Base-by-base conservation (phyloP, 2,329 filamentous ascomycete genomes). In the Pseudogymnoascus sp. region DNA sequence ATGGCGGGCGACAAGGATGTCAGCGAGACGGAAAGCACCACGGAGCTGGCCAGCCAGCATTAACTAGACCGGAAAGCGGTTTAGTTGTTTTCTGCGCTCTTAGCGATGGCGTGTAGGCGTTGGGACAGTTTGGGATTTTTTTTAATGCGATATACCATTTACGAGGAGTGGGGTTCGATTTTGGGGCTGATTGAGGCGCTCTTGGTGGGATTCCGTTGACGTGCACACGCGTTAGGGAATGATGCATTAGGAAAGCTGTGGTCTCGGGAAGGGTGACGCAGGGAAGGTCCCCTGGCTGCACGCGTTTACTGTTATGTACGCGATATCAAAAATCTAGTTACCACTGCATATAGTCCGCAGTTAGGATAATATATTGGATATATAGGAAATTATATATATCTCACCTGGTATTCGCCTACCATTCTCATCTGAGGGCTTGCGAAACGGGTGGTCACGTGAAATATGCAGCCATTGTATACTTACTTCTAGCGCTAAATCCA, bases 51-150 rank as follows among this genome's bases (percentile, higher is more conserved):
- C n/a, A 53, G n/a, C 11, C 47, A 53, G 28, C 47, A 15, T n/a
- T 33, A 53, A 9, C 6, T 7, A 2, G 28, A 14, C 25, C 18
- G 43, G 6, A 12, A 33, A 8, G 47, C 3, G n/a, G n/a, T 20
- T 53, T 53, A 4, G 28, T 53, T 53, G 6, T 50, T 22, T 30
- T 50, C 8, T 53, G 28, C 47, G 33, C 47, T 53, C 25, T 53
- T 53, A 53, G 47, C 47, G 47, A 53, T 33, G 47, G 47, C 47
- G 47, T 53, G 47, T 11, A 9, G 47, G 47, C 28, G 47, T 53
- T 53, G n/a, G n/a, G 25, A n/a, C 43, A 4, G 43, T 33, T 33
- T 28, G 2, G 28, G 47, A 14, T 12, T 53, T 33, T 28, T 53
- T 53, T 43, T 53, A 7, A 53, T 18, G 47, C 18, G 25, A 53